These are phyloP conservation scores for Exserohilum rostratum DNA, from an alignment of 2,329 filamentous ascomycete genomes.

Conservation along the genomic window DNA sequence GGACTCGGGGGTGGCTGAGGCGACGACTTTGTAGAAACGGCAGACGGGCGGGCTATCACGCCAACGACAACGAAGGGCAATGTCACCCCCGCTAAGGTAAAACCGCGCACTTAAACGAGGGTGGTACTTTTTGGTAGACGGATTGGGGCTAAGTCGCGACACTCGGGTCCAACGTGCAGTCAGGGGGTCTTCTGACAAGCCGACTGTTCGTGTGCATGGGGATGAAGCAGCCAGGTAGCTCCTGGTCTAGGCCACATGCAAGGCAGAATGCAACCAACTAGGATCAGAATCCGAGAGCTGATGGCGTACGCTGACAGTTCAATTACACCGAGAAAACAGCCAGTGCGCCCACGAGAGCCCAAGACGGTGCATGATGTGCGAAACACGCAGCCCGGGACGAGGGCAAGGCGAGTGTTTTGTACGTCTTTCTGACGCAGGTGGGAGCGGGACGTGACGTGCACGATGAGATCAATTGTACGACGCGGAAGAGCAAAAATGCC, in stretches of 20 bases:
- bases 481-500: no score
- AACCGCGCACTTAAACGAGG: neutral
- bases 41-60: neutral
- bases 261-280: neutral
- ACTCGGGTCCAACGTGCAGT: neutral
- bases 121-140: neutral
- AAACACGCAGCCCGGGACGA: neutral
- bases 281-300: constrained; percentile 3
- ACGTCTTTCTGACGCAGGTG: neutral
- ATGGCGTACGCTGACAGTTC: constrained; percentile 10
- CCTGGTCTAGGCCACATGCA: constrained; percentile 3
- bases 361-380: neutral
- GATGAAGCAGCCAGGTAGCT: neutral
- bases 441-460: neutral
- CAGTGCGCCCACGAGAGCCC: neutral
- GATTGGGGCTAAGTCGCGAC: neutral
- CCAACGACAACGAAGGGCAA: neutral
- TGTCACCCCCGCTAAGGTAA: neutral
- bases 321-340: constrained; percentile 10
- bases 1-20: constrained; percentile 7
- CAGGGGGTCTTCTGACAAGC: neutral
- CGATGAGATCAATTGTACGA: constrained; percentile 3
- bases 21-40: neutral
- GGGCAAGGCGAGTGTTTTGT: neutral
- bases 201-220: constrained; percentile 1